A percentile compares a stretch with the other conserved stretches of the same genome.
Evolutionary conservation across 306 rosid species (phyloP).

Genomic region (Vigna unguiculata): DNA sequence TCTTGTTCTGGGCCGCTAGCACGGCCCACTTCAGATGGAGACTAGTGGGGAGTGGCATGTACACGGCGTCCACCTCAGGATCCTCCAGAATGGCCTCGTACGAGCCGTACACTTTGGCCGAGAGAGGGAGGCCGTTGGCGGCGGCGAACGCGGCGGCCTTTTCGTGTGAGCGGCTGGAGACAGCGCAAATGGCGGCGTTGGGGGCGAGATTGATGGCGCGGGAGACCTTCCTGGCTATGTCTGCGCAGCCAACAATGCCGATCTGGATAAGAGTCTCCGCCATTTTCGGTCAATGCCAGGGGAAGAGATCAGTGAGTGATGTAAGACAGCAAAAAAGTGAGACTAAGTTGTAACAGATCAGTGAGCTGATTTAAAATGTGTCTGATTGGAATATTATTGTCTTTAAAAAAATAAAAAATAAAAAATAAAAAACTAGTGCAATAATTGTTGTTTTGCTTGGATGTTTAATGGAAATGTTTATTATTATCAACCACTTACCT

Average conservation of each 20-base stretch:
- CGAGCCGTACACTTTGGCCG: conserved; percentile 68
- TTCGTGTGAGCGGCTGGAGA: conserved; percentile 80
- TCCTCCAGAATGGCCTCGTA: conserved; percentile 79
- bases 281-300: conserved; percentile 26
- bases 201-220: conserved; percentile 76
- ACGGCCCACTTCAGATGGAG: conserved; percentile 80
- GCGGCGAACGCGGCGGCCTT: conserved; percentile 75
- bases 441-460: too few species aligned
- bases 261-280: conserved; percentile 60
- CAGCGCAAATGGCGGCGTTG: conserved; percentile 62
- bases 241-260: conserved; percentile 88
- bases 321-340: neutral
- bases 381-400: neutral
- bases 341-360: neutral
- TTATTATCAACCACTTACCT: too few species aligned
- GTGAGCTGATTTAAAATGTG: neutral
- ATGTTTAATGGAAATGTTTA: too few species aligned
- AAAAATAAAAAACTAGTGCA: too few species aligned
- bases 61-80: conserved; percentile 76
- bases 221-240: conserved; percentile 74
- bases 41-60: conserved; percentile 80
- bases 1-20: conserved; percentile 74
- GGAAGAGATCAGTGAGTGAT: neutral
- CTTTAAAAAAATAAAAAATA: neutral
- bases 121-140: conserved; percentile 62